Base-by-base conservation (phyloP, 257 asterid genomes). In the Solanum pennellii region DNA sequence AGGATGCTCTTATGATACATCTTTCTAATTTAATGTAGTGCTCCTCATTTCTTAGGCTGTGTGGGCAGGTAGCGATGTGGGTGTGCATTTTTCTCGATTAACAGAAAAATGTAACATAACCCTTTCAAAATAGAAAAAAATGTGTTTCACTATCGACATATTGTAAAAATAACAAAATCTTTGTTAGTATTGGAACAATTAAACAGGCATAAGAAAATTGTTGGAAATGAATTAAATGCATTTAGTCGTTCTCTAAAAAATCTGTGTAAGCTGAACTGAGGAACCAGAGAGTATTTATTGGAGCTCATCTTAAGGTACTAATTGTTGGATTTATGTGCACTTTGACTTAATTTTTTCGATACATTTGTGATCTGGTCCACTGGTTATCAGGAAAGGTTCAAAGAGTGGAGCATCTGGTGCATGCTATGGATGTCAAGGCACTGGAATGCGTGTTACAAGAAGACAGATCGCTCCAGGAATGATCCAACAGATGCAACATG, bases 341-440 rank as follows among this genome's bases (percentile, higher is more conserved):
- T 76, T 76, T 41, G 56, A 42, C 56, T 76, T 76, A 12, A 45
- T 23, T 3, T 23, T 7, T 23, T 41, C 13, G 16, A 42, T 33
- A 13, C n/a, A 41, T 76, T 42, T n/a, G 59, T 76, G 35, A 41
- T n/a, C 44, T 45, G 39, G 25, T 79, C 41, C 84, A 16, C 59
- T 79, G 76, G 85, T 25, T 66, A 45, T 82, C 92, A 92, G 96
- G 76, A 93, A 91, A 88, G 96, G 94, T 74, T 88, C 94, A 8
- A 92, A 92, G 88, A 87, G 93, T 90, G 93, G 92, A 79, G 89
- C 72, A 49, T 82, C 89, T 12, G 89, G 88, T 73, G 89, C 76
- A 86, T 93, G 96, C 82, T 83, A 83, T 86, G 95, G 91, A 83
- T 93, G 96, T 86, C 91, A 86, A 86, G 96, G 96, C 49, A 62